Conservation (phyloP, 140 eudicot genomes). For the Cichorium intybus region DNA sequence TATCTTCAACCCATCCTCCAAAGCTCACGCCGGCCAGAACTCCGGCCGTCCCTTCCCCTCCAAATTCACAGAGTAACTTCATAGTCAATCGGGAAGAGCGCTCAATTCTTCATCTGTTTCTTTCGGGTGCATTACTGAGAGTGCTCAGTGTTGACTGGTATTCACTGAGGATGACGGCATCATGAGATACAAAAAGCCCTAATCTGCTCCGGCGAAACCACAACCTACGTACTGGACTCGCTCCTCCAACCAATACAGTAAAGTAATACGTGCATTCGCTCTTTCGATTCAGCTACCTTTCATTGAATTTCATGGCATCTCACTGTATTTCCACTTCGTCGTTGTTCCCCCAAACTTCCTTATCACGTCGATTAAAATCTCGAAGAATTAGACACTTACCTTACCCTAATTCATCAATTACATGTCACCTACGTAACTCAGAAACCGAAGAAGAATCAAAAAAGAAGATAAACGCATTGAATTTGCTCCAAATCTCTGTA, state of each 20-base stretch:
- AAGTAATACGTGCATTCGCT: slow-evolving; percentile 18
- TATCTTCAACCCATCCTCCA: slow-evolving; percentile 17
- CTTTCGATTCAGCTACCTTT: not conserved
- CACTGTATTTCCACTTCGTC: slow-evolving; percentile 40
- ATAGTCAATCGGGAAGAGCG: not conserved
- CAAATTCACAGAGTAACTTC: slow-evolving; percentile 6
- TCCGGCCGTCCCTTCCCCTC: slow-evolving; percentile 23
- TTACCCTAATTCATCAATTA: slow-evolving; percentile 23
- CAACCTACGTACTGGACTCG: not conserved
- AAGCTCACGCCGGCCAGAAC: slow-evolving; percentile 24
- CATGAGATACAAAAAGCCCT: slow-evolving; percentile 24
- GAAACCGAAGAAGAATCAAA: slow-evolving; percentile 41
- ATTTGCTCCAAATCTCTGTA: slow-evolving; percentile 50
- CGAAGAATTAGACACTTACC: slow-evolving; percentile 19
- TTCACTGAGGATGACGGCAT: slow-evolving; percentile 15
- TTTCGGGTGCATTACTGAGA: not conserved
- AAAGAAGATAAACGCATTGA: slow-evolving; percentile 11
- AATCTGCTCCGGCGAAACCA: slow-evolving; percentile 12
- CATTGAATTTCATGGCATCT: slow-evolving; percentile 46
- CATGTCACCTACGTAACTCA: slow-evolving; percentile 20
- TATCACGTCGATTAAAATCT: slow-evolving; percentile 16
- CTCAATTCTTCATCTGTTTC: not conserved
- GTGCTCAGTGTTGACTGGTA: not conserved
- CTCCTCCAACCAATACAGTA: slow-evolving; percentile 4
- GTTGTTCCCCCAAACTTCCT: slow-evolving; percentile 32